Evolutionary conservation across 768 basidiomycete species (phyloP).

Genomic region (Leucocoprinus birnbaumii): DNA sequence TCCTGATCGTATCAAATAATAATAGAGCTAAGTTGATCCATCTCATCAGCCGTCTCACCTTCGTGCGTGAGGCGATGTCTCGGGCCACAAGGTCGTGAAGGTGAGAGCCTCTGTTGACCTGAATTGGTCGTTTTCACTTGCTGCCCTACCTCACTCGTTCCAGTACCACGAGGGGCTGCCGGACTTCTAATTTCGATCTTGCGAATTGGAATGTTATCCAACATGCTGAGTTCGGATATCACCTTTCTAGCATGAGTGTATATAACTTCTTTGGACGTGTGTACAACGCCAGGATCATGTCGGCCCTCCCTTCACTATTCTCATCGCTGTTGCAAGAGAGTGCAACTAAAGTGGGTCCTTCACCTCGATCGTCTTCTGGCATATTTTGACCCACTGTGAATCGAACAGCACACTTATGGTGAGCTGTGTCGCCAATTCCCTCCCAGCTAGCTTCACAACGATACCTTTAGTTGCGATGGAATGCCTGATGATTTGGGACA

Average conservation of each 20-base stretch:
- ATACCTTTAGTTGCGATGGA: neutral
- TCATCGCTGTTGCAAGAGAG: neutral
- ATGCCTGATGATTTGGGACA: slow-evolving; percentile 8
- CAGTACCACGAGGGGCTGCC: no score
- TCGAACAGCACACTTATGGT: slow-evolving; percentile 5
- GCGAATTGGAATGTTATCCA: no score
- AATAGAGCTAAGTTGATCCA: neutral
- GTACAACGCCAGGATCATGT: neutral
- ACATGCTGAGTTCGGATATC: no score
- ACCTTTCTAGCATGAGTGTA: no score
- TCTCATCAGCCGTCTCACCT: neutral
- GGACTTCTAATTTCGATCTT: no score
- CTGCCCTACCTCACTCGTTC: no score
- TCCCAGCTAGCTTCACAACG: neutral
- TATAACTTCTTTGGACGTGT: neutral
- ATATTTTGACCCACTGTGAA: neutral
- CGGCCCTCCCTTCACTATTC: neutral
- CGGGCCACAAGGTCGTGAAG: no score
- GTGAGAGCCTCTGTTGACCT: no score
- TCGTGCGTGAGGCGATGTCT: neutral
- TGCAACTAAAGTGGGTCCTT: neutral
- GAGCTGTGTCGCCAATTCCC: neutral
- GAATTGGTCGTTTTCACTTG: no score
- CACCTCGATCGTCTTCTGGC: neutral
- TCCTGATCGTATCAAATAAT: no score